phyloP scores from a whole-genome alignment of 139 green algal genomes.

The Chlorella ohadii region DNA sequence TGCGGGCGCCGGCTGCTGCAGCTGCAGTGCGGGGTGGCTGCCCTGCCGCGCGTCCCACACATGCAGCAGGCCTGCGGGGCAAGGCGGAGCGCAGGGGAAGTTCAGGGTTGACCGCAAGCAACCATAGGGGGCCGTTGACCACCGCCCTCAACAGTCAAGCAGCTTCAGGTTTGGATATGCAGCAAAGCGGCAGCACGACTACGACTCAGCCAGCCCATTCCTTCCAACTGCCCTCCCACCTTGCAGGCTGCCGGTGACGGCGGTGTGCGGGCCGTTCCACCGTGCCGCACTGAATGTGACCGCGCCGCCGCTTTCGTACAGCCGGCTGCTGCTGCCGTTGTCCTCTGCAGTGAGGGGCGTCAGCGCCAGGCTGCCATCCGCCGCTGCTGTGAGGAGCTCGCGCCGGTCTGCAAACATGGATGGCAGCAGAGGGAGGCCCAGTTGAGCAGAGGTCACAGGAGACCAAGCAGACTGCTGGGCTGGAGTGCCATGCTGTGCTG shows the following conservation, averaged over 20 bases:
- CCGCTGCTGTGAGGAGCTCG: background rate
- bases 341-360: background rate
- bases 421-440: no score
- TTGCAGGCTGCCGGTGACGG: constrained; percentile 22
- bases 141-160: no score
- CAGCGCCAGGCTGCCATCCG: constrained; percentile 24
- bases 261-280: constrained; percentile 7
- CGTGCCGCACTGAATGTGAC: background rate
- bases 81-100: no score
- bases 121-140: no score
- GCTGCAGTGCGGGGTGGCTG: constrained; percentile 13
- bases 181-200: no score
- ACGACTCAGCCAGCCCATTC: no score
- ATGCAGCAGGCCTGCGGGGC: constrained; percentile 34
- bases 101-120: background rate
- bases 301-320: constrained; percentile 2
- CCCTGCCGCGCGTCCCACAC: constrained; percentile 28
- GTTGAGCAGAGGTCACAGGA: background rate
- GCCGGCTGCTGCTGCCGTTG: background rate
- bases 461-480: no score
- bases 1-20: background rate
- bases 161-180: no score
- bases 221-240: constrained; percentile 3
- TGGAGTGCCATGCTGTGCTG: no score
- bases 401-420: constrained; percentile 20